Conservation (phyloP, 352 stramenopile species). For the Plasmopara muralis region DNA sequence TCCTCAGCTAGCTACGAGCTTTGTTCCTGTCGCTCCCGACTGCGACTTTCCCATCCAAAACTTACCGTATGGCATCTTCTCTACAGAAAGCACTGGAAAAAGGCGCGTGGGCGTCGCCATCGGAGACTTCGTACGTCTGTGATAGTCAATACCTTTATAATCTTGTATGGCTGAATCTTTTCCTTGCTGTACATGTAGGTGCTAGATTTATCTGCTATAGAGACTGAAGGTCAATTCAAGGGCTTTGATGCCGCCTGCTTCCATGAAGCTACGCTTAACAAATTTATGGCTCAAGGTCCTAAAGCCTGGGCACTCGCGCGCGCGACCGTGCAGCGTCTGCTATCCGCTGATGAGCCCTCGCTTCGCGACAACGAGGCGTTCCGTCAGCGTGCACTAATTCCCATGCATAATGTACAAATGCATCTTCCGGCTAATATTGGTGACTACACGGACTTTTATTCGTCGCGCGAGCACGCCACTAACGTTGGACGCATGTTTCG, state of each 20-base stretch:
- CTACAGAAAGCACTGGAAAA: slow-evolving; percentile 11
- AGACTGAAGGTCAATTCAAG: slow-evolving; percentile 86
- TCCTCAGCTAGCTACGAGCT: too few relatives aligned
- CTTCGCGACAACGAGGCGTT: slow-evolving; percentile 80
- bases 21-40: too few relatives aligned
- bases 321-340: slow-evolving; percentile 79
- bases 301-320: slow-evolving; percentile 84
- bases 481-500: slow-evolving; percentile 94
- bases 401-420: slow-evolving; percentile 73
- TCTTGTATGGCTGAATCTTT: background rate
- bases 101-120: slow-evolving; percentile 80
- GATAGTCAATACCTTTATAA: background rate
- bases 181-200: slow-evolving; percentile 24
- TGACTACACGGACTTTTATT: slow-evolving; percentile 98
- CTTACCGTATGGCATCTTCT: too few relatives aligned
- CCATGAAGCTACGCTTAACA: slow-evolving; percentile 80
- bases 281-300: slow-evolving; percentile 89
- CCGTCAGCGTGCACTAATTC: slow-evolving; percentile 68
- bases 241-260: slow-evolving; percentile 74
- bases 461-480: slow-evolving; percentile 93
- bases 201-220: slow-evolving; percentile 87
- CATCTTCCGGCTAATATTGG: slow-evolving; percentile 91
- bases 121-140: slow-evolving; percentile 52
- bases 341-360: slow-evolving; percentile 65
- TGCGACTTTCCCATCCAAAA: too few relatives aligned